Evolutionary conservation across 1,284 basidiomycete genomes (phyloP).

Genomic region (Termitomyces sp.): DNA sequence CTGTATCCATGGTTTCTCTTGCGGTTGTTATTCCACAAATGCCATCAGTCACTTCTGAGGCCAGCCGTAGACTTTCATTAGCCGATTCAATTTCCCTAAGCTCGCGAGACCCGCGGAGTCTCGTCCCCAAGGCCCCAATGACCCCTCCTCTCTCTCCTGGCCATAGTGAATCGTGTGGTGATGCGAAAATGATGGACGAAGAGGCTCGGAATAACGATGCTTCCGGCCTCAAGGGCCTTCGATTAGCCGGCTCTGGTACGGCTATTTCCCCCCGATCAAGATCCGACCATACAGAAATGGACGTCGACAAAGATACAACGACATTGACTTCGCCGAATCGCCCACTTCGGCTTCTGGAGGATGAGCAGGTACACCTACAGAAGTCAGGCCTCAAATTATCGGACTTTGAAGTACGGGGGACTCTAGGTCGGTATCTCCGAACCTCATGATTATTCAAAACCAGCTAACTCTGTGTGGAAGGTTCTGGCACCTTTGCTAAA

Average conservation of each 20-base stretch:
- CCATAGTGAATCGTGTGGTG: slow-evolving; percentile 30
- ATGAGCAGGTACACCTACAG: slow-evolving; percentile 62
- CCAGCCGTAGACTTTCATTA: slow-evolving; percentile 20
- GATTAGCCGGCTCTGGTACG: neutral
- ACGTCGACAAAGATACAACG: slow-evolving; percentile 18
- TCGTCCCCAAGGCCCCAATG: slow-evolving; percentile 39
- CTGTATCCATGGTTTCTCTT: slow-evolving; percentile 15
- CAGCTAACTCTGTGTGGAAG: slow-evolving; percentile 32
- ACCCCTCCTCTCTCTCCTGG: slow-evolving; percentile 57
- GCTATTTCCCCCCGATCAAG: slow-evolving; percentile 8
- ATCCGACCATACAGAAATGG: slow-evolving; percentile 19
- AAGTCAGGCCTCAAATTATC: slow-evolving; percentile 57
- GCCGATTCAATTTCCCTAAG: slow-evolving; percentile 12
- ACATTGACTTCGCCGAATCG: slow-evolving; percentile 29
- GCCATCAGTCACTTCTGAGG: slow-evolving; percentile 22
- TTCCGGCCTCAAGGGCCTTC: slow-evolving; percentile 8
- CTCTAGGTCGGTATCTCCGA: slow-evolving; percentile 52
- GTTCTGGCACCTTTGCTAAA: slow-evolving; percentile 91
- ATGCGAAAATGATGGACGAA: slow-evolving; percentile 27
- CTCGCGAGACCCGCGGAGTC: slow-evolving; percentile 23
- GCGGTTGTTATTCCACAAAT: slow-evolving; percentile 22
- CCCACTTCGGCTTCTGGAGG: slow-evolving; percentile 58
- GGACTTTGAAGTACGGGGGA: slow-evolving; percentile 77
- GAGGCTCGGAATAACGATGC: slow-evolving; percentile 24
- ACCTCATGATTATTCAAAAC: neutral